A percentile compares a stretch with the other conserved stretches of the same genome.
phyloP scores from a whole-genome alignment of 176 grass and related monocot genomes.

The Bolboschoenus planiculmis region DNA sequence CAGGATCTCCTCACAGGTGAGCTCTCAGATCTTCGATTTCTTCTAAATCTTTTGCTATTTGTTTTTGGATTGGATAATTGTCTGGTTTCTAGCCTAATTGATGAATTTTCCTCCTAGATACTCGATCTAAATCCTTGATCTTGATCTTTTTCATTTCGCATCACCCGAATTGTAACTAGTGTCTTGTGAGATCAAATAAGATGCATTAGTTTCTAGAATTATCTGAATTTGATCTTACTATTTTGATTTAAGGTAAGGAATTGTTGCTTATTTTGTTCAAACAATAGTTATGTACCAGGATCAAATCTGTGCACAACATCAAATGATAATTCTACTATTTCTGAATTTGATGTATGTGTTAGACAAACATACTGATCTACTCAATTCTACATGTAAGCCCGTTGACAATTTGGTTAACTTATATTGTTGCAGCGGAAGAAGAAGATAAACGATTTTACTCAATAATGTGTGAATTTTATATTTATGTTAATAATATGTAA shows the following conservation, averaged over 20 bases:
- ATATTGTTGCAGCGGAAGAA: not conserved
- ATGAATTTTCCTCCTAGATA: not conserved
- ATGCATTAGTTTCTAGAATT: not conserved
- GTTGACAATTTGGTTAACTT: not conserved
- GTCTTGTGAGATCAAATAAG: not conserved
- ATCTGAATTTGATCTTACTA: not conserved
- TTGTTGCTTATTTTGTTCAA: not conserved
- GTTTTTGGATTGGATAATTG: not conserved
- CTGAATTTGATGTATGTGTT: not conserved
- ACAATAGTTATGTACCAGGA: not conserved
- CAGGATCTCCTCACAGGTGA: slow-evolving; percentile 57
- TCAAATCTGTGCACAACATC: not conserved
- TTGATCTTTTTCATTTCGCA: not conserved
- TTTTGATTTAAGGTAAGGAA: not conserved
- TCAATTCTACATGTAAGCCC: not conserved
- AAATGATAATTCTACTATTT: not conserved
- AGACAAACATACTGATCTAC: not conserved
- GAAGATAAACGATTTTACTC: not conserved
- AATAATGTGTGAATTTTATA: not conserved
- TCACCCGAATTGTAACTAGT: not conserved
- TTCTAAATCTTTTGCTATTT: no score
- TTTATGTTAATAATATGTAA: not conserved
- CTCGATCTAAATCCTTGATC: not conserved
- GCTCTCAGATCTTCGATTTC: not conserved
- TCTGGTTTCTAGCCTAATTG: not conserved